Base-by-base conservation (phyloP, 306 rosid species). In the Morella rubra region DNA sequence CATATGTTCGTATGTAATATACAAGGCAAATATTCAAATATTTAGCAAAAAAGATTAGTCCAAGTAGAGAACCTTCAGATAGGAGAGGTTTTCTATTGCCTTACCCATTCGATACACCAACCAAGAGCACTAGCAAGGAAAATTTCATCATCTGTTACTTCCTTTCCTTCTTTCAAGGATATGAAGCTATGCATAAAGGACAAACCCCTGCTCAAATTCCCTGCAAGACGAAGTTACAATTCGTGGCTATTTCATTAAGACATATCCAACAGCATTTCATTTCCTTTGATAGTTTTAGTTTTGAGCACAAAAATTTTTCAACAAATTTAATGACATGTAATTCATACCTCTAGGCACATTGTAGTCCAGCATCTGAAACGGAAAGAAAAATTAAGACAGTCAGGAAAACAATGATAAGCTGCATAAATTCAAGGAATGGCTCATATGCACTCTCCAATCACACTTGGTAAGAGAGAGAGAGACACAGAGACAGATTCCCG, bases 311-410 rank as follows among this genome's bases (percentile, higher is more conserved):
- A 47, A 47, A 5, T 5, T 10, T 37, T 58, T 22, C 55, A 42
- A 72, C 41, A 74, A 79, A 80, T 71, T 18, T 19, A 77, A 60
- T 53, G 22, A 62, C 45, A 80, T 45, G 65, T 51, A 75, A 75
- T 64, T 66, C 89, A 66, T 77, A 90, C 97, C 98, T 90, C 96
- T 93, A 61, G 91, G 96, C 77, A 93, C 98, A 88, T 90, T 93
- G 91, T 93, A 93, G 86, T 90, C 98, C 90, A 89, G 84, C 98
- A 93, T 89, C 88, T 85, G 88, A 49, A 62, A 78, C 14, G 54
- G 37, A 71, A 22, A 65, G 44, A 41, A 65, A 50, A 24, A 37
- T 72, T 9, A 55, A 46, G 75, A 37, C 44, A 58, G 74, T 77
- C 41, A 84, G 77, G 59, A 44, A 76, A 56, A 32, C 7, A 73